Conservation (phyloP, 2,329 filamentous ascomycete species). For the Biscogniauxia sp. region DNA sequence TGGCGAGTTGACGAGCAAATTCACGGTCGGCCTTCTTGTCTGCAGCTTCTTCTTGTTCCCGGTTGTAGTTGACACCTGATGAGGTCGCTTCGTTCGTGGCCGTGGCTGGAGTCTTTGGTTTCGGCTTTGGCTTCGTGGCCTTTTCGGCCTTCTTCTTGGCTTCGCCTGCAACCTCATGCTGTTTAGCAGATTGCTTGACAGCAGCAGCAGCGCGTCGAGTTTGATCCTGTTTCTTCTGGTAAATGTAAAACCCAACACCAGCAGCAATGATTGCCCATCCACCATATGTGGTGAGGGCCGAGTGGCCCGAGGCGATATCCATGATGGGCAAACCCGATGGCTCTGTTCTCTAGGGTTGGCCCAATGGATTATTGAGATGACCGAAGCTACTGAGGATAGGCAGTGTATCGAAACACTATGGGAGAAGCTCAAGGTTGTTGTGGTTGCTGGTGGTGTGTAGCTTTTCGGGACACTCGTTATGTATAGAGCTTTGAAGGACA, state of each 20-base stretch:
- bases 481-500: neutral
- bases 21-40: slow-evolving; percentile 60
- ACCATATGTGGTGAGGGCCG: slow-evolving; percentile 34
- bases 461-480: neutral
- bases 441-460: neutral
- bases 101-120: slow-evolving; percentile 33
- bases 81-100: slow-evolving; percentile 31
- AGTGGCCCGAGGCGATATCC: slow-evolving; percentile 26
- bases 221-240: slow-evolving; percentile 14
- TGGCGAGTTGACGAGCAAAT: slow-evolving; percentile 72
- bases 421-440: neutral
- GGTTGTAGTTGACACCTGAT: slow-evolving; percentile 39
- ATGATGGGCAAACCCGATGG: slow-evolving; percentile 17
- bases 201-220: slow-evolving; percentile 17
- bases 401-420: neutral
- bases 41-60: slow-evolving; percentile 53
- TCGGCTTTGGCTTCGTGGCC: slow-evolving; percentile 34
- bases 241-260: slow-evolving; percentile 28
- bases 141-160: slow-evolving; percentile 40
- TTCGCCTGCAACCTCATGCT: slow-evolving; percentile 30
- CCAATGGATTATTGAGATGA: slow-evolving; percentile 3
- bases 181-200: slow-evolving; percentile 22
- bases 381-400: neutral
- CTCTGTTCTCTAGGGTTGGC: slow-evolving; percentile 7
- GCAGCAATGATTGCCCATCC: slow-evolving; percentile 36